Evolutionary conservation across 148 eudicot species (phyloP), one percentile per base, ranked within the genome.

Genomic region (Vaccinium vitisidaea): DNA sequence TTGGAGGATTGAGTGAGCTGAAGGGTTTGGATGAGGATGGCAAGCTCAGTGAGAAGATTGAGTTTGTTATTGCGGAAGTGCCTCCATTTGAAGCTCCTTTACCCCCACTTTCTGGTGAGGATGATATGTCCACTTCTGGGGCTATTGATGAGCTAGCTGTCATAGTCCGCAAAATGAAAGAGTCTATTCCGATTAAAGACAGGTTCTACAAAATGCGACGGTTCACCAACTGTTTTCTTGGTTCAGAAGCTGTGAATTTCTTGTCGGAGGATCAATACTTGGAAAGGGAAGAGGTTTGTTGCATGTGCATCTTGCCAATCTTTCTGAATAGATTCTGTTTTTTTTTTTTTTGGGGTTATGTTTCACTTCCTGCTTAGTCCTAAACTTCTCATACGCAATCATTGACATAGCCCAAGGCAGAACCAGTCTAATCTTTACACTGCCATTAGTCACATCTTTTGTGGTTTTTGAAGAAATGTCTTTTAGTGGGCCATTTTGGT

Each of bases 231-330:
- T 87, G 89, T 77, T 91, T 91, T 85, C 36, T 88, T 8, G 93
- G 93, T 65, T 87, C 90, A 55, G 91, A 91, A 80, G 93, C 93
- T 53, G 93, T 91, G 80, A 90, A 91, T 89, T 91, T 91, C 85
- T 79, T 91, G 39, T 88, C 92, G 25, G 91, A 87, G 88, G 92
- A 90, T 86, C 92, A 90, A 43, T 90, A 85, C 63, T 86, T 90
- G 87, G 92, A 90, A 85, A 87, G 92, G 49, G 86, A 83, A 81
- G 91, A 88, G 88, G 92, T 90, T 23, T 80, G 86, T 80, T 82
- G 48, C 67, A n/a, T 78, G 16, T 54, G 48, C 48, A 53, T 58
- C 69, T 73, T 85, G n/a, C 50, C 21, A 54, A 53, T 12, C 58
- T 30, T 50, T 61, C 18, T 43, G 48, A 53, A 82, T 53, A 30